phyloP scores from a whole-genome alignment of 768 basidiomycete genomes.

The Psilocybe subaeruginosa region DNA sequence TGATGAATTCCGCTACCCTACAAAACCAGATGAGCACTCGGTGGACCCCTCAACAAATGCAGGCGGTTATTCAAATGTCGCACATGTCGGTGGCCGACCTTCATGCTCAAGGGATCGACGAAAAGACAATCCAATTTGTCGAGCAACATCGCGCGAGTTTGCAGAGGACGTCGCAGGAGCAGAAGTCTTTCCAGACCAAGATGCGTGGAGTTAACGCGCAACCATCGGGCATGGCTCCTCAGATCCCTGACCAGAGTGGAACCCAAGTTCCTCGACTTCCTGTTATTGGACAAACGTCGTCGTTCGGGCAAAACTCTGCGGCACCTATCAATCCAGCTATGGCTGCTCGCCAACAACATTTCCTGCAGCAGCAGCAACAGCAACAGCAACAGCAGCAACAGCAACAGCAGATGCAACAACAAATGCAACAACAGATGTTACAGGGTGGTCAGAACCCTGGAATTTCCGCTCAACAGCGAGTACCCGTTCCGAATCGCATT shows the following conservation, averaged over 20 bases:
- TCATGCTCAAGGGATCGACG: conserved; percentile 49
- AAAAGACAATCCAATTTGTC: conserved; percentile 55
- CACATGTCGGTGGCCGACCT: conserved; percentile 51
- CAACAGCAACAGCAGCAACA: conserved; percentile 19
- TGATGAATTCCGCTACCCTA: conserved; percentile 7
- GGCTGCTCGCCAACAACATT: conserved; percentile 10
- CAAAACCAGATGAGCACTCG: conserved; percentile 12
- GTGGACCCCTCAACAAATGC: conserved; percentile 37
- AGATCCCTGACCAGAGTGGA: conserved; percentile 3
- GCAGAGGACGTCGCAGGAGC: conserved; percentile 42
- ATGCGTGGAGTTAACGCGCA: conserved; percentile 7
- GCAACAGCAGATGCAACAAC: conserved; percentile 20
- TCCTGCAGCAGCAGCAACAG: conserved; percentile 14
- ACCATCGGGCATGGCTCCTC: conserved; percentile 1
- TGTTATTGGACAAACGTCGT: neutral
- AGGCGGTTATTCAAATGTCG: conserved; percentile 50
- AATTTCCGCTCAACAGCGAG: conserved; percentile 9
- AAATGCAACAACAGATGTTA: conserved; percentile 4
- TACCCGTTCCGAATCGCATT: neutral
- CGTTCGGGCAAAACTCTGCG: conserved; percentile 1
- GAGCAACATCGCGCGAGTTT: conserved; percentile 56
- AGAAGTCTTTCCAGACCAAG: conserved; percentile 36
- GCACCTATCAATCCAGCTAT: neutral
- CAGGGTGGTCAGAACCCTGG: conserved; percentile 4
- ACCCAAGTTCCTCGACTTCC: conserved; percentile 7